Base-by-base conservation (phyloP, 192 early-diverging fungal genomes). In the Dissophora globulifera region DNA sequence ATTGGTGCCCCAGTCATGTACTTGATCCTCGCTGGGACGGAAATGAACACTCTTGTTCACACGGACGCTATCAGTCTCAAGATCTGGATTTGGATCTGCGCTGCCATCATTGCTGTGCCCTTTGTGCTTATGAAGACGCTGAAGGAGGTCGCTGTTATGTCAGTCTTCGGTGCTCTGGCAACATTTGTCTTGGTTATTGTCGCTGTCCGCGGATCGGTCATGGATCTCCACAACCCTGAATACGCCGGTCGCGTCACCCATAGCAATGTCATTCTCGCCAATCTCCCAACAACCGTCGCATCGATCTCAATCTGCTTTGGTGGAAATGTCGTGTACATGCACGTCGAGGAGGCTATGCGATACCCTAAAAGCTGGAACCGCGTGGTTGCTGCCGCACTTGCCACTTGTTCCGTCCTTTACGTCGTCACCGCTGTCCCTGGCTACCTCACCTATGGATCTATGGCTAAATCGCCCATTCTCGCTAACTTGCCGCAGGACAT, bases 281-380 rank as follows among this genome's bases (percentile, higher is more conserved):
- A 86, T 48, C 83, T 95, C 35, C 91, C 92, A 17, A 86, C 86
- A 13, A 88, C 92, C 0, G 57, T 95, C 3, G 89, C 90, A 3
- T 90, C 91, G 1, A 90, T 94, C 67, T 87, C 86, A n/a, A 93
- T 95, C 70, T 89, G 88, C 62, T 95, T 88, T 63, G 84, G 89
- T 22, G 93, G 92, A 38, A 92, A 92, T 45, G 90, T 85, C 9
- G 87, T 92, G 11, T 94, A 93, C 68, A 89, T 92, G 22, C 88
- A 94, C 52, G 88, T 95, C 30, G 92, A 95, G 72, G 83, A 82
- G n/a, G 85, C 88, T 35, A 92, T 95, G 94, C 76, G 78, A 27
- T 82, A 87, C 25, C 90, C 90, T 3, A 32, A 78, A 17, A 58
- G 87, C 51, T 95, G 92, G 79, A 83, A 83, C 45, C 84, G 81